A percentile compares a stretch with the other conserved stretches of the same genome.
phyloP scores from a whole-genome alignment of 768 basidiomycete genomes.

The Agaricus sinodeliciosus region DNA sequence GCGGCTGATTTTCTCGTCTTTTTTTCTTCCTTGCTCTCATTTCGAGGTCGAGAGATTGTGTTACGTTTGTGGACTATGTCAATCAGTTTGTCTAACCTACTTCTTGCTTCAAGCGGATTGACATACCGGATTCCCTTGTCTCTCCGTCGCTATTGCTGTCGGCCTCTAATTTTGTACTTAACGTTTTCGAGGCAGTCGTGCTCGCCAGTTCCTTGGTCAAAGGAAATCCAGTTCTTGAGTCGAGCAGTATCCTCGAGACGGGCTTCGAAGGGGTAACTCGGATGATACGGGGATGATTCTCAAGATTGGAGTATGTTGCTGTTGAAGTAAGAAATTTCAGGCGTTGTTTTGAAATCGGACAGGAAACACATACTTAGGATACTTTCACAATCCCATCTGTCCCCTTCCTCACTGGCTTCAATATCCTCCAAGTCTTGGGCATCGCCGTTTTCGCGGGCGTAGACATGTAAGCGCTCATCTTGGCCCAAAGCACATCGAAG shows the following conservation, averaged over 20 bases:
- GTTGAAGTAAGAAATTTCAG: constrained; percentile 11
- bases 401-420: constrained; percentile 55
- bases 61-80: constrained; percentile 16
- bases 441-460: constrained; percentile 38
- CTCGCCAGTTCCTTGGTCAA: constrained; percentile 25
- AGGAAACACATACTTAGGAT: constrained; percentile 66
- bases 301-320: constrained; percentile 97
- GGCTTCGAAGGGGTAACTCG: constrained; percentile 49
- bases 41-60: constrained; percentile 54
- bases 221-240: constrained; percentile 76
- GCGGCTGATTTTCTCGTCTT: constrained; percentile 64
- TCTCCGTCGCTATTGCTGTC: constrained; percentile 16
- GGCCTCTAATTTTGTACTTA: too few relatives aligned
- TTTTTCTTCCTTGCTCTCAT: constrained; percentile 74
- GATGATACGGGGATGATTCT: constrained; percentile 93
- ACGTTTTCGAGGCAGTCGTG: constrained; percentile 2
- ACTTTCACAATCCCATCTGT: constrained; percentile 95
- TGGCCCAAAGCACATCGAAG: constrained; percentile 74
- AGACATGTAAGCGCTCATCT: constrained; percentile 48
- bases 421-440: constrained; percentile 33
- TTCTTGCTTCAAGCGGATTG: background rate
- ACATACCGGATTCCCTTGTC: constrained; percentile 19
- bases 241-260: constrained; percentile 60
- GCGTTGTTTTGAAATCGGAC: background rate
- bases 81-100: background rate